phyloP scores from a whole-genome alignment of 305 asterid genomes.

The Fraxinus dipetala region DNA sequence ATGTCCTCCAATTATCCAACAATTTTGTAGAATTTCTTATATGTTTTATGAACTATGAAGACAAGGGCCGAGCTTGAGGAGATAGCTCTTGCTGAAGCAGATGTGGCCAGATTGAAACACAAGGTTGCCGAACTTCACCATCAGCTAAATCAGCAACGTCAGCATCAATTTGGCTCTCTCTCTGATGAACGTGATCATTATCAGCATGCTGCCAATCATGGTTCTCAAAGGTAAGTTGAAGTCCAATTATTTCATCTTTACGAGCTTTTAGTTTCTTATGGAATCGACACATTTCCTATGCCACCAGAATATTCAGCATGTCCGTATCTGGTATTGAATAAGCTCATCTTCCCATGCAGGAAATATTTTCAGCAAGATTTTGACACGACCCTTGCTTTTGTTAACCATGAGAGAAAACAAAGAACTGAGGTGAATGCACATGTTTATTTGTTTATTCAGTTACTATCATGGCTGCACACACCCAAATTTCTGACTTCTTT shows the following conservation, averaged over 20 bases:
- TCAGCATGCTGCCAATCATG: slow-evolving; percentile 53
- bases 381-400: slow-evolving; percentile 84
- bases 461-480: neutral
- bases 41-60: slow-evolving; percentile 40
- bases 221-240: slow-evolving; percentile 61
- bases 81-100: slow-evolving; percentile 98
- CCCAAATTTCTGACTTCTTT: neutral
- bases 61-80: slow-evolving; percentile 98
- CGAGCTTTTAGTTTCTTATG: neutral
- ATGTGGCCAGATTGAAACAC: slow-evolving; percentile 87
- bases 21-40: slow-evolving; percentile 24
- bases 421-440: slow-evolving; percentile 61
- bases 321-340: slow-evolving; percentile 8
- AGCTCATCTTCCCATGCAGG: slow-evolving; percentile 44
- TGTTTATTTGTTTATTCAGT: neutral
- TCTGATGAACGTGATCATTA: slow-evolving; percentile 62
- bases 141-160: slow-evolving; percentile 94
- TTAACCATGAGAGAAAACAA: slow-evolving; percentile 88
- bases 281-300: neutral
- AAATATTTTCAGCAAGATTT: slow-evolving; percentile 83
- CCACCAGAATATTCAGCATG: neutral
- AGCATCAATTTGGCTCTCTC: slow-evolving; percentile 76
- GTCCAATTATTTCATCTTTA: slow-evolving; percentile 4
- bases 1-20: slow-evolving; percentile 19
- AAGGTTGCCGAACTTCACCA: slow-evolving; percentile 94